These are phyloP conservation scores for Cryptosporidium ryanae DNA, from an alignment of 169 alveolate species.

Conservation along the genomic window DNA sequence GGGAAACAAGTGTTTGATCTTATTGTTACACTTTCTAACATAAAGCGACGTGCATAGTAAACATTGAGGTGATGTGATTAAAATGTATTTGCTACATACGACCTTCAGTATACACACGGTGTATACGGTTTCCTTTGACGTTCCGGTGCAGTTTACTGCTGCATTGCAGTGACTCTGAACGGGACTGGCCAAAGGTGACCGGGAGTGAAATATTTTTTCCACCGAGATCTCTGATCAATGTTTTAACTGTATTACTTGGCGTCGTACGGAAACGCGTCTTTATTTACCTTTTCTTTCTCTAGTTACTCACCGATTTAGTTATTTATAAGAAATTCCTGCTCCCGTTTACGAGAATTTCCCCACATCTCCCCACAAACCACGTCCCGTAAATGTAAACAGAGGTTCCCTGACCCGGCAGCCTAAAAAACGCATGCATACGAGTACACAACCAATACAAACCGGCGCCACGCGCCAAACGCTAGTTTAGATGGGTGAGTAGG, in stretches of 20 bases:
- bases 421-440: background rate
- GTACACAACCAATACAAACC: too few relatives aligned
- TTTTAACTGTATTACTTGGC: background rate
- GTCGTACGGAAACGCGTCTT: too few relatives aligned
- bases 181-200: background rate
- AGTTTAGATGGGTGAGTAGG: too few relatives aligned
- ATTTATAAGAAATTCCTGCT: background rate
- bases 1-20: too few relatives aligned
- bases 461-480: too few relatives aligned
- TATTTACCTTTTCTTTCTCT: background rate
- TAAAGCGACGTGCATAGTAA: background rate
- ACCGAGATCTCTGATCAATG: slow-evolving; percentile 74
- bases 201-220: slow-evolving; percentile 56
- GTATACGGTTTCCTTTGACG: too few relatives aligned
- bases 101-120: background rate
- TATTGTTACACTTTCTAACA: background rate
- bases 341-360: background rate
- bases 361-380: too few relatives aligned
- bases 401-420: too few relatives aligned
- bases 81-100: slow-evolving; percentile 44
- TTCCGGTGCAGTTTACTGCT: too few relatives aligned
- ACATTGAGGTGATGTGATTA: slow-evolving; percentile 35
- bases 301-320: background rate
- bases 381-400: too few relatives aligned
- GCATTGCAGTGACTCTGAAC: too few relatives aligned